These are phyloP conservation scores for Colletotrichum viniferum DNA, from an alignment of 2,329 filamentous ascomycete species.

Conservation along the genomic window DNA sequence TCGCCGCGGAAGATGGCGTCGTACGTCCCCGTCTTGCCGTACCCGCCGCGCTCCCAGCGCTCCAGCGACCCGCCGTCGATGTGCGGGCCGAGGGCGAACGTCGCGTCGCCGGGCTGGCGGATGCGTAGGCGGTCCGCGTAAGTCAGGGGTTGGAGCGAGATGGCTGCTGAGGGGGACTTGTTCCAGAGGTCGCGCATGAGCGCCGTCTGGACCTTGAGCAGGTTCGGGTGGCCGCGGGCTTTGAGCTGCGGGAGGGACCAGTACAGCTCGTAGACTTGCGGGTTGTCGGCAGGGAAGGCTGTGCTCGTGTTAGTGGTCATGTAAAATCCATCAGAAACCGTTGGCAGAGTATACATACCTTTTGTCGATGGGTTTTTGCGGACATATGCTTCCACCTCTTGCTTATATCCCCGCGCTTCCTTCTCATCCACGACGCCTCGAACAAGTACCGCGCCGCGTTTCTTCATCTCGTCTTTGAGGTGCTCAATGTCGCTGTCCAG, in stretches of 20 bases:
- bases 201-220: conserved; percentile 64
- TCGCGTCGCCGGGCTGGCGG: conserved; percentile 70
- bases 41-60: conserved; percentile 74
- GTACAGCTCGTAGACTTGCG: conserved; percentile 77
- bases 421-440: conserved; percentile 67
- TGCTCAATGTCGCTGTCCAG: conserved; percentile 42
- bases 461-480: conserved; percentile 55
- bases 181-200: conserved; percentile 68
- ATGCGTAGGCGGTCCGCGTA: conserved; percentile 79
- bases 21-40: conserved; percentile 72
- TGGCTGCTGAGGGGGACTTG: conserved; percentile 48
- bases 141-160: conserved; percentile 62
- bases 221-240: conserved; percentile 69
- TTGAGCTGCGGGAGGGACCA: conserved; percentile 73
- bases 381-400: conserved; percentile 68
- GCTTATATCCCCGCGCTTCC: conserved; percentile 70
- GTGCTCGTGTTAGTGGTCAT: not conserved
- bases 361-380: conserved; percentile 64
- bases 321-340: not conserved
- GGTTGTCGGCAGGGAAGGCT: conserved; percentile 70
- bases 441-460: conserved; percentile 68
- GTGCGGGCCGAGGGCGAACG: conserved; percentile 75
- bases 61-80: conserved; percentile 77
- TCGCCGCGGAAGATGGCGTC: conserved; percentile 71
- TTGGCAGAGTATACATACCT: conserved; percentile 41